Conservation (phyloP, 1,284 basidiomycete genomes). For the Microstroma glucosiphilum region DNA sequence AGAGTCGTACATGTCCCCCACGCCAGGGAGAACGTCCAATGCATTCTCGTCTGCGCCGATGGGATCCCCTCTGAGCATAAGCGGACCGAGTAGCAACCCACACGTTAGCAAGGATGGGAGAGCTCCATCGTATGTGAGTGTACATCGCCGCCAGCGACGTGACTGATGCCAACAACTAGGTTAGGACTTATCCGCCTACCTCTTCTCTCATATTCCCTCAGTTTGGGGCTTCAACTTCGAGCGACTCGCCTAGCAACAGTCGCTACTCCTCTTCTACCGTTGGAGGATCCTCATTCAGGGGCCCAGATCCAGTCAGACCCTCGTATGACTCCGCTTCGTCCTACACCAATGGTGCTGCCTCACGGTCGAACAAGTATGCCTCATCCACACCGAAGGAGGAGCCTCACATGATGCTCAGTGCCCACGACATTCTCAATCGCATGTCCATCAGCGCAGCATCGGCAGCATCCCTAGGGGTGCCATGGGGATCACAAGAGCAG, state of each 20-base stretch:
- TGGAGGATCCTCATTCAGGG: too few species aligned
- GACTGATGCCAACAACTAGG: too few species aligned
- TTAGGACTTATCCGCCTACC: too few species aligned
- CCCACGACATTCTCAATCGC: constrained; percentile 16
- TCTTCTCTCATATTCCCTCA: neutral
- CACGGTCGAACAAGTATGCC: neutral
- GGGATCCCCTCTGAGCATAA: constrained; percentile 9
- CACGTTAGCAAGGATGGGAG: constrained; percentile 6
- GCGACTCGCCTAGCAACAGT: neutral
- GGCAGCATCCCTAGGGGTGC: neutral
- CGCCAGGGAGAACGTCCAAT: neutral
- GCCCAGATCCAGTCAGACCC: neutral
- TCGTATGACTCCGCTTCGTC: neutral
- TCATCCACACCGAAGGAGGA: neutral
- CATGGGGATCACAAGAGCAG: neutral
- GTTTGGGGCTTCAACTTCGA: neutral
- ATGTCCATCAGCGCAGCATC: constrained; percentile 12
- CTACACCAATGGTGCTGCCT: neutral
- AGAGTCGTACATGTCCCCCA: neutral
- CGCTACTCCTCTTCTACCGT: neutral
- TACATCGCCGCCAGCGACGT: neutral
- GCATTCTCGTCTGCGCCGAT: neutral
- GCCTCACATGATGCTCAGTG: neutral
- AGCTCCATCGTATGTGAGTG: neutral
- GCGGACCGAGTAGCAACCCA: constrained; percentile 12